Evolutionary conservation across 179 eudicot species (phyloP), one percentile per base, ranked within the genome.

Genomic region (Pouteria campechiana): DNA sequence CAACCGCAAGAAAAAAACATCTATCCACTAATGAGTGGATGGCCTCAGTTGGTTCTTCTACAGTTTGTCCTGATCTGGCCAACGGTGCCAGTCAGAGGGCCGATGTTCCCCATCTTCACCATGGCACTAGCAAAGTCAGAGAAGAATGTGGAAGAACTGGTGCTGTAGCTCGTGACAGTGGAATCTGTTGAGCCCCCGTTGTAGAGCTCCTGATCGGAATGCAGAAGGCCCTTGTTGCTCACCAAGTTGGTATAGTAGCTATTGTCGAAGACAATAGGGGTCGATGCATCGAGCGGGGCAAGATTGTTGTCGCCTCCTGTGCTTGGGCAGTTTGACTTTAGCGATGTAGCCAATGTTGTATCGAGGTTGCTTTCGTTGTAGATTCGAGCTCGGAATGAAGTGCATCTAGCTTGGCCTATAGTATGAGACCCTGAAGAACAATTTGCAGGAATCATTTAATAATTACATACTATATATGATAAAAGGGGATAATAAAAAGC

Each of bases 321-420:
- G 19, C 44, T 37, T 2, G 90, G 90, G 42, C 90, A 83, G 13
- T 48, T 69, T 1, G 69, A 52, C 44, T 50, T 40, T 4, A 66
- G 7, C 0, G 75, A 61, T 15, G 67, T 51, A 0, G 85, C 82
- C 28, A 52, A 83, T 10, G 74, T 18, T 1, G 78, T 9, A 32
- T 79, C 35, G 56, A 83, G 74, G 68, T 82, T 70, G 52, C 53
- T 40, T 6, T 79, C 94, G 11, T 69, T 73, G 58, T 73, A 76
- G 27, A 76, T 47, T 0, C 71, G 61, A 20, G 46, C 6, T 33
- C 85, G 18, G 50, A 74, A 83, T 0, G 32, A 16, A 3, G 51
- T 52, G 55, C 94, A 83, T 50, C 85, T 68, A 25, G 90, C 76
- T 62, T 71, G 94, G 0, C 94, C 85, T 22, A 80, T 71, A 3